These are phyloP conservation scores for Aureobasidium sp. DNA, from an alignment of 2,329 filamentous ascomycete genomes.

Conservation along the genomic window DNA sequence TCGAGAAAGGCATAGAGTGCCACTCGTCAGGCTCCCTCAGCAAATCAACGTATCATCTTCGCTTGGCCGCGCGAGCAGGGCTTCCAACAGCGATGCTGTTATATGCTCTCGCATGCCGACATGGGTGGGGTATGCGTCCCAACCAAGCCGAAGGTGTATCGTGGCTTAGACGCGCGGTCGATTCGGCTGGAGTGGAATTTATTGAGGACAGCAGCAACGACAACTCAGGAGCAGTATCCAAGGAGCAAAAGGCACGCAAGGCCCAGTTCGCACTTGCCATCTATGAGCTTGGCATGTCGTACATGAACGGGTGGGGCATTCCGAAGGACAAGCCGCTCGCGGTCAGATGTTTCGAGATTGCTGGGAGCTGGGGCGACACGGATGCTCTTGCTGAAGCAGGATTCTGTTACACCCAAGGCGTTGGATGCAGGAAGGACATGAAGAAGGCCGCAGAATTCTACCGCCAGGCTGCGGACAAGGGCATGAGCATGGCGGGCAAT, in stretches of 20 bases:
- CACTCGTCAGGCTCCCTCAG: slow-evolving; percentile 82
- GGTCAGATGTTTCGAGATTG: slow-evolving; percentile 91
- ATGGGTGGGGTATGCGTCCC: slow-evolving; percentile 95
- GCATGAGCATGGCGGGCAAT: slow-evolving; percentile 96
- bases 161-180: slow-evolving; percentile 87
- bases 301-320: slow-evolving; percentile 98
- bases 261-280: slow-evolving; percentile 93
- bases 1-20: slow-evolving; percentile 79
- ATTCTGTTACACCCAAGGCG: slow-evolving; percentile 89
- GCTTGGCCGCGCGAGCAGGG: slow-evolving; percentile 75
- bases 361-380: slow-evolving; percentile 87
- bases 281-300: slow-evolving; percentile 91
- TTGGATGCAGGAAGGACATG: slow-evolving; percentile 91
- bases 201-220: slow-evolving; percentile 62
- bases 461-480: slow-evolving; percentile 80
- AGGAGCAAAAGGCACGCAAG: slow-evolving; percentile 70
- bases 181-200: slow-evolving; percentile 72
- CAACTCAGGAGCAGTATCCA: background rate
- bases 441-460: slow-evolving; percentile 92
- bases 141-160: slow-evolving; percentile 84
- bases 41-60: slow-evolving; percentile 92
- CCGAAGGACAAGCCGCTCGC: slow-evolving; percentile 84
- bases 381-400: slow-evolving; percentile 91
- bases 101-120: slow-evolving; percentile 87
- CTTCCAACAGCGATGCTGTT: slow-evolving; percentile 92